phyloP scores from a whole-genome alignment of 805 yeast species.

The Candida sithepensis region DNA sequence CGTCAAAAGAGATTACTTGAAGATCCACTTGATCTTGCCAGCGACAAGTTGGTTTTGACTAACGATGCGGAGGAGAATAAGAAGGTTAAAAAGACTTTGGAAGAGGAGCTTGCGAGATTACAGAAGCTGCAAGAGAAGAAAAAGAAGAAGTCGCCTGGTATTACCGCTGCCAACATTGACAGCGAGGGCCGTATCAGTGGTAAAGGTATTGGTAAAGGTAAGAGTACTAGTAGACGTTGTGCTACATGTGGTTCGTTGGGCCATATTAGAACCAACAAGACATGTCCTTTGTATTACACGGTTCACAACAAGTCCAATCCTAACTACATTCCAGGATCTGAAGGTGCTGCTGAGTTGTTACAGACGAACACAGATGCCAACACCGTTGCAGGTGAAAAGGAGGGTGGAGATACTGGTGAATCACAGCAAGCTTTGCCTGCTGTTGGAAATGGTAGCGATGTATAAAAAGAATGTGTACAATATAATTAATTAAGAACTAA shows the following conservation, averaged over 20 bases:
- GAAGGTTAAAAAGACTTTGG: conserved; percentile 70
- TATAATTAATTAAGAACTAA: no score
- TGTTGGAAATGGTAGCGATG: background rate
- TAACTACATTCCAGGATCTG: conserved; percentile 31
- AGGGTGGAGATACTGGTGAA: background rate
- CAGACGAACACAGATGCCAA: conserved; percentile 1
- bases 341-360: conserved; percentile 21
- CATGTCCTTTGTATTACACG: conserved; percentile 81
- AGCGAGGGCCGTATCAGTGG: conserved; percentile 44
- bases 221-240: conserved; percentile 75
- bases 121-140: conserved; percentile 70
- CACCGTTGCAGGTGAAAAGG: background rate
- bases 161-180: conserved; percentile 33
- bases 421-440: background rate
- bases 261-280: conserved; percentile 85
- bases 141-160: conserved; percentile 31
- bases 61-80: conserved; percentile 81
- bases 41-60: conserved; percentile 71
- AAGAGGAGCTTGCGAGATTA: conserved; percentile 78
- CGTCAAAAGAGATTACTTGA: conserved; percentile 33
- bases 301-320: conserved; percentile 35
- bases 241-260: conserved; percentile 95
- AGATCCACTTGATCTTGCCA: conserved; percentile 50
- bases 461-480: background rate
- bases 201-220: conserved; percentile 72